Conservation (phyloP, 2,329 filamentous ascomycete species). For the Aspergillus glaucus region DNA sequence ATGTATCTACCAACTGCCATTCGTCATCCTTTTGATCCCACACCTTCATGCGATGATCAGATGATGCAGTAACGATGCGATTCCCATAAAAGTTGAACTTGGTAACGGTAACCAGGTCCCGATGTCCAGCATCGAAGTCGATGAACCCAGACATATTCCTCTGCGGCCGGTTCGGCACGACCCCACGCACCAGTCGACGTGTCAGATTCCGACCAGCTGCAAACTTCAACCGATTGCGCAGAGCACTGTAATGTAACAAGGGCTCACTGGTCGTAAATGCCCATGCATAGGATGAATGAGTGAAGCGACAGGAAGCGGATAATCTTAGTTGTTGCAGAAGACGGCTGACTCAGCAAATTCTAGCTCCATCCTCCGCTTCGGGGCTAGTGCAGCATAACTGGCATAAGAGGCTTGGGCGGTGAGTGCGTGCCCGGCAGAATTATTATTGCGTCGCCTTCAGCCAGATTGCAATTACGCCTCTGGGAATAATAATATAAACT, state of each 20-base stretch:
- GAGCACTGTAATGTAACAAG: no score
- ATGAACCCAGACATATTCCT: conserved; percentile 31
- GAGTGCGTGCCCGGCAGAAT: not conserved
- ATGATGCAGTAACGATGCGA: conserved; percentile 82
- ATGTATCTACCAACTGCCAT: conserved; percentile 79
- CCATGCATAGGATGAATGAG: not conserved
- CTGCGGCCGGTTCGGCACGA: conserved; percentile 17
- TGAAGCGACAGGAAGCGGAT: not conserved
- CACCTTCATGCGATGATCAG: conserved; percentile 87
- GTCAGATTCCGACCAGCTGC: not conserved
- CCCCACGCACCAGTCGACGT: not conserved
- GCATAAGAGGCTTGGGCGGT: not conserved
- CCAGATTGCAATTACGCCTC: not conserved
- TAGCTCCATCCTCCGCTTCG: not conserved
- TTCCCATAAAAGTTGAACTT: conserved; percentile 91
- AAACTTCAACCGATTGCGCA: no score
- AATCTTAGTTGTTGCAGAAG: not conserved
- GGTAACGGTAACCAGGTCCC: conserved; percentile 70
- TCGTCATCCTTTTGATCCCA: conserved; percentile 71
- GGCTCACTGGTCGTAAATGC: not conserved
- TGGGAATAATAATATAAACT: no score
- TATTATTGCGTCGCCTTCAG: not conserved
- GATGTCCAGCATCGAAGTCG: conserved; percentile 42
- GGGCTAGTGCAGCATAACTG: not conserved
- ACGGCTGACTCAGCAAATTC: not conserved